Percentiles rank a stretch among this genome's conserved stretches.
Evolutionary conservation across 1,139 yeast genomes (phyloP).

Genomic region (Blastobotrys apis): DNA sequence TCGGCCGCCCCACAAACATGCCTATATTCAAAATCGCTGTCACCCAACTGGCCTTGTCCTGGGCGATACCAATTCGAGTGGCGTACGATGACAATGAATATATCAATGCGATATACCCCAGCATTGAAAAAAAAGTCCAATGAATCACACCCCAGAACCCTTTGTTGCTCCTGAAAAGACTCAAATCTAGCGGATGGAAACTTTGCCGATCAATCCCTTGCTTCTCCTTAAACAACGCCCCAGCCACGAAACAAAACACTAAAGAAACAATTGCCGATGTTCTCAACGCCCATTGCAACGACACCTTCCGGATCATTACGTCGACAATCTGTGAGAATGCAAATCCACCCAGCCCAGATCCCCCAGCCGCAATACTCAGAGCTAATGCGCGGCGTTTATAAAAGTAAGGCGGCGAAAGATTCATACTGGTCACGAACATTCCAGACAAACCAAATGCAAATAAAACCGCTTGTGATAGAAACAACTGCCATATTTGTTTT

Average conservation of each 20-base stretch:
- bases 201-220: conserved; percentile 34
- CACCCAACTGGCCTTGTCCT: conserved; percentile 52
- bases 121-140: conserved; percentile 54
- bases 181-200: conserved; percentile 22
- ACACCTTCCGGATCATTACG: conserved; percentile 42
- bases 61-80: conserved; percentile 51
- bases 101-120: conserved; percentile 58
- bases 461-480: conserved; percentile 61
- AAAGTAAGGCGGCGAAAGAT: conserved; percentile 59
- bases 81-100: conserved; percentile 62
- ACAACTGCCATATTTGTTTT: conserved; percentile 57
- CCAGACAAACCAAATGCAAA: conserved; percentile 55
- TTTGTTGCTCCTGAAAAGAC: conserved; percentile 31
- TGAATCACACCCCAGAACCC: conserved; percentile 38
- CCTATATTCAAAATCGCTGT: conserved; percentile 62
- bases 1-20: conserved; percentile 63
- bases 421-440: conserved; percentile 55
- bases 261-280: conserved; percentile 48
- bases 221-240: conserved; percentile 46
- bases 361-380: conserved; percentile 39
- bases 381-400: conserved; percentile 53
- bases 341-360: conserved; percentile 36
- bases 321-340: conserved; percentile 39
- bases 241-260: conserved; percentile 35
- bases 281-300: conserved; percentile 65